Evolutionary conservation across 2,329 filamentous ascomycete species (phyloP), one percentile per base, ranked within the genome.

Genomic region (Emmonsiellopsis sp.): DNA sequence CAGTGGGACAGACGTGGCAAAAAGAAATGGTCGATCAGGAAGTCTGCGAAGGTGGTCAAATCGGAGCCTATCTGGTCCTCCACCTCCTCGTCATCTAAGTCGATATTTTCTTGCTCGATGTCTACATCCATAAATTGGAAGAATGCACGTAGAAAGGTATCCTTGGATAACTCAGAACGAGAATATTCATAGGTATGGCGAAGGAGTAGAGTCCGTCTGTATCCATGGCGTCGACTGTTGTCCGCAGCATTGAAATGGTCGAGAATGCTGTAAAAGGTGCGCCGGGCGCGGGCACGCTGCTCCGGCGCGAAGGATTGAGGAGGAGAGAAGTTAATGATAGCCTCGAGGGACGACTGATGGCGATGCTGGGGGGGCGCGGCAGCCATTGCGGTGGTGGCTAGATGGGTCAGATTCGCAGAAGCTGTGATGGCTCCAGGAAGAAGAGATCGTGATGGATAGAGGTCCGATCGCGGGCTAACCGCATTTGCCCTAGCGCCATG

Each of bases 171-270:
- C 46, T 59, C 52, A 5, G 58, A 58, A 40, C 51, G 54, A 30
- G 56, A 55, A 52, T 56, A 56, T 47, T 58, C 54, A 51, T 58
- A 59, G 45, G 53, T 57, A 50, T 56, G 52, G 34, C 56, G 56
- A 31, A 61, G 45, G 40, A 58, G 58, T n/a, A 56, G 49, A 53
- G 31, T 8, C 41, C 46, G 51, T 15, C 31, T 56, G 32, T 53
- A 56, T 35, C 11, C 32, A 20, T 31, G 13, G 15, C 16, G 7
- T 26, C 20, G 3, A 8, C 15, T 8, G 13, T 47, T 26, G 31
- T 40, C 37, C 37, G 15, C 10, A 15, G 11, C 37, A 3, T 40
- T 15, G 15, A 40, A 40, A 15, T 40, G 15, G 10, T 40, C 37
- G 11, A 40, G 11, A 15, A 40, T 40, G 11, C 11, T 2, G 37